A percentile compares a stretch with the other conserved stretches of the same genome.
Conservation (phyloP, 805 yeast species). For the Ogataea thermomethanolica region DNA sequence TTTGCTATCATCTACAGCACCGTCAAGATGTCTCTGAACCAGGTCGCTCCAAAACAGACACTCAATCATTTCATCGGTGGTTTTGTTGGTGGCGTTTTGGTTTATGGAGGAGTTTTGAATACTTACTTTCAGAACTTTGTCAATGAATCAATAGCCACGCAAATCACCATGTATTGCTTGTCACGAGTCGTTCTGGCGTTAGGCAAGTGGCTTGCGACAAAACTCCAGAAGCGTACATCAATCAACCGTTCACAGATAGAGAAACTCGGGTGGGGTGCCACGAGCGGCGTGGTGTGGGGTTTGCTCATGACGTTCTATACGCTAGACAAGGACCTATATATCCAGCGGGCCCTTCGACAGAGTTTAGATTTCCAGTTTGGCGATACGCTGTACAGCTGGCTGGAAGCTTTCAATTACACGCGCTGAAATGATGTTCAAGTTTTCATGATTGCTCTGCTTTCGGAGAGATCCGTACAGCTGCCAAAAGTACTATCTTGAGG, state of each 20-base stretch:
- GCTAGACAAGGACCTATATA: constrained; percentile 49
- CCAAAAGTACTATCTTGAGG: neutral
- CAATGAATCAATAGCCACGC: constrained; percentile 51
- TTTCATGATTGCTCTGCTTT: neutral
- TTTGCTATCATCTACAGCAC: constrained; percentile 31
- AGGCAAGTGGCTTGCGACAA: constrained; percentile 45
- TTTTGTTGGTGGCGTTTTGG: constrained; percentile 28
- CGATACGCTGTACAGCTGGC: constrained; percentile 41
- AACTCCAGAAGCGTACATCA: neutral
- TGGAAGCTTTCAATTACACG: constrained; percentile 28
- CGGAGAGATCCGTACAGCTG: constrained; percentile 1
- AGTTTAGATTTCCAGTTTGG: constrained; percentile 73
- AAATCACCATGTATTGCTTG: constrained; percentile 69
- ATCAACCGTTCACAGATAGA: constrained; percentile 23
- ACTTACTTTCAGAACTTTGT: constrained; percentile 6
- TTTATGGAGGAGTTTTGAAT: constrained; percentile 31
- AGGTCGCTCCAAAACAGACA: constrained; percentile 1
- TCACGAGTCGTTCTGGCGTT: constrained; percentile 63
- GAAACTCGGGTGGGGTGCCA: constrained; percentile 48
- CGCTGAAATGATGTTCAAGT: constrained; percentile 1
- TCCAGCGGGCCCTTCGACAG: constrained; percentile 62
- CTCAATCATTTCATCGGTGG: constrained; percentile 28
- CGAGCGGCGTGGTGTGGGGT: constrained; percentile 70
- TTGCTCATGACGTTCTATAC: constrained; percentile 68
- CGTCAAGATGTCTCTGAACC: constrained; percentile 10